Conservation (phyloP, 2,329 filamentous ascomycete genomes). For the Arthrinium puccinioides region DNA sequence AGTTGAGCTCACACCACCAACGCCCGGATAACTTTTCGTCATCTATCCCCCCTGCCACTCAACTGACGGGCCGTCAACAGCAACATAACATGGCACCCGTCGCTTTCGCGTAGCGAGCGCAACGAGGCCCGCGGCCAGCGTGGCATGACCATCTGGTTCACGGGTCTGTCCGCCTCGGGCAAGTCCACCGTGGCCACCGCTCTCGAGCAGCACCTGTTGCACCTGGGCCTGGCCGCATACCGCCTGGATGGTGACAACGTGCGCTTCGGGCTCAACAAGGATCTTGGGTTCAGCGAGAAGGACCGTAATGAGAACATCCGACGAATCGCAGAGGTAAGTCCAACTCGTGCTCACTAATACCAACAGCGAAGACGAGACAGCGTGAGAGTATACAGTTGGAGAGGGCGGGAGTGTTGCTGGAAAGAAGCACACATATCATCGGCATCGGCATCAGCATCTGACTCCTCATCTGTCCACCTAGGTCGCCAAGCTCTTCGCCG, state of each 20-base stretch:
- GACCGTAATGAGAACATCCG: conserved; percentile 98
- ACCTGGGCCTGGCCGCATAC: conserved; percentile 77
- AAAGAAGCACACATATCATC: too few species aligned
- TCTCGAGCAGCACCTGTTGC: conserved; percentile 92
- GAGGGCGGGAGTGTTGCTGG: too few species aligned
- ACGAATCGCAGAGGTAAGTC: conserved; percentile 78
- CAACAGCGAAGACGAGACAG: not conserved
- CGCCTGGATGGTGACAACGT: conserved; percentile 97
- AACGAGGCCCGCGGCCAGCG: conserved; percentile 69
- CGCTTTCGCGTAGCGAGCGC: conserved; percentile 72
- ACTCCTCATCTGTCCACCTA: too few species aligned
- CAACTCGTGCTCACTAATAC: not conserved
- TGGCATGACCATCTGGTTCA: conserved; percentile 96
- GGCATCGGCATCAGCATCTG: too few species aligned
- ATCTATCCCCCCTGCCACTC: not conserved
- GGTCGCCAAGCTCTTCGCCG: conserved; percentile 95
- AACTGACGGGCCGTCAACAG: conserved; percentile 32
- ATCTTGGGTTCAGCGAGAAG: conserved; percentile 86
- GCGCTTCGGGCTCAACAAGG: conserved; percentile 95
- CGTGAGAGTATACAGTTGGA: not conserved
- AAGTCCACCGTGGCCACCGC: conserved; percentile 97
- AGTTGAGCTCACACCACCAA: too few species aligned
- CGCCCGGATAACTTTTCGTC: not conserved
- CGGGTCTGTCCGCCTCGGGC: conserved; percentile 88
- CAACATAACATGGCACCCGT: conserved; percentile 87